Base-by-base conservation (phyloP, 805 yeast genomes). In the Henningerozyma blattae region DNA sequence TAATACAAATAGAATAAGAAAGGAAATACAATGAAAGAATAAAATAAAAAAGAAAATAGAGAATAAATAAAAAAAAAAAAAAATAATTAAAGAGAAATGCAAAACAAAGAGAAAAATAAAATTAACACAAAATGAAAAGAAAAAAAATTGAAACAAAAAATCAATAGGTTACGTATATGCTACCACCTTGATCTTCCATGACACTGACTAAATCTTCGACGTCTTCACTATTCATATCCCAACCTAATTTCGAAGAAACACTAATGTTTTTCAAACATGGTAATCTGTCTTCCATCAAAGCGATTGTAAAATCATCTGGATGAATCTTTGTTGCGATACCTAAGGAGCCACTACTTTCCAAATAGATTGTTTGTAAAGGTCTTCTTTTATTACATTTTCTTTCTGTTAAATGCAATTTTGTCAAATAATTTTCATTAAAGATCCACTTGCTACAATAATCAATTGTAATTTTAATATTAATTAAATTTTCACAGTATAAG, bases 251-350 rank as follows among this genome's bases (percentile, higher is more conserved):
- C 14, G 79, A 71, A 16, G 91, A 77, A 28, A 86, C 67, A 28
- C 78, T 64, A 2, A 91, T 62, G 32, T 68, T 69, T 40, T 67
- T 66, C 50, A 91, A 62, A 27, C 62, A 43, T 0, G 94, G 94
- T 14, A 91, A 56, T 45, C 94, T 62, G 8, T 73, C 77, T 39
- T 87, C 95, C 50, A 73, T 67, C 15, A 87, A 59, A 0, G 96
- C 95, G 31, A 86, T 68, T 0, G 91, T 82, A 37, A 91, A 62
- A 54, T 89, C 96, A 45, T 84, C 80, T 0, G 97, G 95, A 46
- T 83, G 84, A 22, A 91, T 60, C 48, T 84, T 84, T 17, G 77
- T 71, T 2, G 85, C 70, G 37, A 87, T 83, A 2, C 96, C 96
- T 38, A 81, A 58, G 60, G 78, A 73, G 2, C 97, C 96, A 40